These are phyloP conservation scores for Salvia rosmarinus DNA, from an alignment of 257 asterid species.

Conservation along the genomic window DNA sequence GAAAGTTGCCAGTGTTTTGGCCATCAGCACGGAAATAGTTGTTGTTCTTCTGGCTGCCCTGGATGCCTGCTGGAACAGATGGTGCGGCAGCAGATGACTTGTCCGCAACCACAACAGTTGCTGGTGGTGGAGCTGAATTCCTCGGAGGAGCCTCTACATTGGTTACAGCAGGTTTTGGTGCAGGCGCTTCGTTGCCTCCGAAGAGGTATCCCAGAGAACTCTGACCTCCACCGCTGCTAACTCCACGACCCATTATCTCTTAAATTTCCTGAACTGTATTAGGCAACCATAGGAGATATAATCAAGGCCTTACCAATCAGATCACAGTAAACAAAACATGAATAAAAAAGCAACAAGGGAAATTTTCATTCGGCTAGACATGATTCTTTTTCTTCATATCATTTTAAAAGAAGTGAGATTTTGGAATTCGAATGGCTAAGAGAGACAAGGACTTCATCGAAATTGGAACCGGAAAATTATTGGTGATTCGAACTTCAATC, in stretches of 20 bases:
- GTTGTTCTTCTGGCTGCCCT: conserved; percentile 61
- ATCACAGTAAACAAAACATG: conserved; percentile 20
- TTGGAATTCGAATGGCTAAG: background rate
- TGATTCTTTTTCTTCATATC: no score
- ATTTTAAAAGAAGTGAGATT: background rate
- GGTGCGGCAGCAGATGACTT: conserved; percentile 53
- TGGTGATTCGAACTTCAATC: background rate
- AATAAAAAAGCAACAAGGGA: background rate
- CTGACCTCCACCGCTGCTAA: conserved; percentile 89
- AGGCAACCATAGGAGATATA: conserved; percentile 20
- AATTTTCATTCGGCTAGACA: background rate
- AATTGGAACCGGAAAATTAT: background rate
- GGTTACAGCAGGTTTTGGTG: conserved; percentile 53
- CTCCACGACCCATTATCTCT: conserved; percentile 78
- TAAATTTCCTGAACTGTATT: conserved; percentile 11
- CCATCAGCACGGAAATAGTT: conserved; percentile 80
- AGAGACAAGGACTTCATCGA: background rate
- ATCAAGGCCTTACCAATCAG: background rate
- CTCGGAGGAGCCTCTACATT: conserved; percentile 41
- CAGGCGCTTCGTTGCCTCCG: conserved; percentile 67
- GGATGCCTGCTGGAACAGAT: conserved; percentile 75
- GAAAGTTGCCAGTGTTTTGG: conserved; percentile 83
- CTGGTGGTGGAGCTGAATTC: conserved; percentile 46
- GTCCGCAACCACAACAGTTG: conserved; percentile 42
- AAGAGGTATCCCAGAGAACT: conserved; percentile 88